A percentile compares a stretch with the other conserved stretches of the same genome.
These are phyloP conservation scores for Amniculicola lignicola DNA, from an alignment of 495 filamentous ascomycete species.

Conservation along the genomic window DNA sequence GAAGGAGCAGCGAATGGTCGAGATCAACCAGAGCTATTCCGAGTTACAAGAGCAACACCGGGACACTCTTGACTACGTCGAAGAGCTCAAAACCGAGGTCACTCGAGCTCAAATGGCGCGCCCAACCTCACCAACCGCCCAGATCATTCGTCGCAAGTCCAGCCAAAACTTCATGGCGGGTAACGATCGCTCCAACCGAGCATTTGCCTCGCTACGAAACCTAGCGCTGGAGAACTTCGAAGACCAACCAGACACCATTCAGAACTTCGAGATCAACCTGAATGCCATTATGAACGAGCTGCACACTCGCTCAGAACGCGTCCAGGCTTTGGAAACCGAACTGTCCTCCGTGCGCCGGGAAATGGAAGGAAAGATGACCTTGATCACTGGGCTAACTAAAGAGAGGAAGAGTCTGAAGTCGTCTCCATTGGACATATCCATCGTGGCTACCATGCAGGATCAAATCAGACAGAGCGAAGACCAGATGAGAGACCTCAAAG, in stretches of 20 bases:
- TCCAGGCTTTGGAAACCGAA: slow-evolving; percentile 84
- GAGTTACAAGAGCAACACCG: slow-evolving; percentile 78
- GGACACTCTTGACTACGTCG: slow-evolving; percentile 76
- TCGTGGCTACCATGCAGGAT: slow-evolving; percentile 82
- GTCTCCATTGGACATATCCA: slow-evolving; percentile 86
- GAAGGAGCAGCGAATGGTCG: slow-evolving; percentile 68
- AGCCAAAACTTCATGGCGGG: slow-evolving; percentile 80
- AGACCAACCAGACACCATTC: slow-evolving; percentile 73
- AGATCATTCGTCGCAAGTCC: slow-evolving; percentile 87
- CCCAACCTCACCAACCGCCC: slow-evolving; percentile 60
- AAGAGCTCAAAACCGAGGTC: slow-evolving; percentile 82
- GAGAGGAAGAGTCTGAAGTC: slow-evolving; percentile 86
- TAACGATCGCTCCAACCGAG: slow-evolving; percentile 87
- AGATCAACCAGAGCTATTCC: slow-evolving; percentile 72
- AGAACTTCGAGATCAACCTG: slow-evolving; percentile 88
- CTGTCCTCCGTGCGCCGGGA: slow-evolving; percentile 81
- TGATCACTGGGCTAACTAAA: slow-evolving; percentile 89
- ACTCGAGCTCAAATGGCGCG: slow-evolving; percentile 67
- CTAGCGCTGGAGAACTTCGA: slow-evolving; percentile 85
- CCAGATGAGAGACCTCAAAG: slow-evolving; percentile 70
- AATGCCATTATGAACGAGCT: slow-evolving; percentile 92
- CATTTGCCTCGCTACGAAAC: slow-evolving; percentile 83
- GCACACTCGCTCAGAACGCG: slow-evolving; percentile 78
- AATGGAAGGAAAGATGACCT: slow-evolving; percentile 91
- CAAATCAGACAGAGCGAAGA: slow-evolving; percentile 83